Evolutionary conservation across 805 yeast species (phyloP), one percentile per base, ranked within the genome.

Genomic region (Pichia manshurica): DNA sequence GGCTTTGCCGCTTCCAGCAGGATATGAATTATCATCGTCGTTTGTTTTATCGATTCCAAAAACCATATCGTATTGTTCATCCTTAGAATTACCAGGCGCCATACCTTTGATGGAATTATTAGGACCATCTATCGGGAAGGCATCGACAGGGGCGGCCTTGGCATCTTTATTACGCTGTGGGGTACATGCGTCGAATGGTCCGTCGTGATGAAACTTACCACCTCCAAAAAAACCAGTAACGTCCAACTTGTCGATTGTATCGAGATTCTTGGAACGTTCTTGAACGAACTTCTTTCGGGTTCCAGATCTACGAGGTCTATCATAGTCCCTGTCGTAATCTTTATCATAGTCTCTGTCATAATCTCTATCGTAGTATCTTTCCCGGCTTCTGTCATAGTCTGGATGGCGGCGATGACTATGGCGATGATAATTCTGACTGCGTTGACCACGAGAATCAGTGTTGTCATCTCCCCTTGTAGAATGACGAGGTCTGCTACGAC

Each of bases 171-270:
- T 93, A 64, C 98, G 81, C 65, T 87, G 96, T 7, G 99, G 98
- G 3, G 95, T 86, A 66, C 98, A 91, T 1, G 99, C 99, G 64
- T 93, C 99, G 64, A 93, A 93, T 15, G 99, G 99, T 12, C 99
- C 99, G 68, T 93, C 99, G 66, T 93, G 98, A 66, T 93, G 99
- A 75, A 93, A 93, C 2, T 95, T 87, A 16, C 88, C 87, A 42
- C 87, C 82, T 22, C 96, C 97, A 63, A 87, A 90, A 52, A 90
- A 75, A 1, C 96, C 97, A 12, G 97, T 90, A 41, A 91, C 99
- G 65, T 93, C 99, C 59, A 93, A 74, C 66, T 87, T 87, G 69
- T 93, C 99, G 57, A 93, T 93, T 4, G 95, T 87, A 61, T 91
- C 99, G 47, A 90, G 82, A 56, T 89, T 86, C 57, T 82, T 81